phyloP scores from a whole-genome alignment of 1,284 basidiomycete genomes.

The Quambalaria eucalypti region DNA sequence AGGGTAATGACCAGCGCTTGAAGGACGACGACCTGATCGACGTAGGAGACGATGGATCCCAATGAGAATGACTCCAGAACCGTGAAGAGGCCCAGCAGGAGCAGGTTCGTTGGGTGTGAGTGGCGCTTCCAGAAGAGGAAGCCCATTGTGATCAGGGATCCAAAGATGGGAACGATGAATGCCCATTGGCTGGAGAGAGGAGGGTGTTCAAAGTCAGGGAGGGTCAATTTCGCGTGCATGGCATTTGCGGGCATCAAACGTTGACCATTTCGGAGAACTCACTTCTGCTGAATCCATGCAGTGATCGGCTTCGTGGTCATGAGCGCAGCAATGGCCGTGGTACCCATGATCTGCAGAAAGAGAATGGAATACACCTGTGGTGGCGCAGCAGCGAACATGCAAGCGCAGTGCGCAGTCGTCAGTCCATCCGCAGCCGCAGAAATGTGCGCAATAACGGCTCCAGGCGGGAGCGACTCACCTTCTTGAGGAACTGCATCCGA shows the following conservation, averaged over 20 bases:
- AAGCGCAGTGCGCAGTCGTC: background rate
- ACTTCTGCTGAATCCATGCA: constrained; percentile 30
- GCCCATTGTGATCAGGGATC: constrained; percentile 64
- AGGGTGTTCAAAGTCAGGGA: background rate
- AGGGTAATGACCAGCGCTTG: constrained; percentile 78
- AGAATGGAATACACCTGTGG: constrained; percentile 28
- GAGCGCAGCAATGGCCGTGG: constrained; percentile 27
- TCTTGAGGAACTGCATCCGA: constrained; percentile 38
- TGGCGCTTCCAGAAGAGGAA: constrained; percentile 79
- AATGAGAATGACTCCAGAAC: constrained; percentile 50
- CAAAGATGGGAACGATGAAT: constrained; percentile 57
- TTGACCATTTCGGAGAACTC: background rate
- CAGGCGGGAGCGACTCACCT: constrained; percentile 4
- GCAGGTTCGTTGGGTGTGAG: constrained; percentile 69
- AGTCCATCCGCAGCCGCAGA: background rate
- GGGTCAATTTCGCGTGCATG: background rate
- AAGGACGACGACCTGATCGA: constrained; percentile 66
- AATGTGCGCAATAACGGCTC: background rate
- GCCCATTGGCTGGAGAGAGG: constrained; percentile 30
- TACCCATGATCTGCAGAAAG: constrained; percentile 39
- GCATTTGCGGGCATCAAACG: background rate
- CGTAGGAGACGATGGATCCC: constrained; percentile 67
- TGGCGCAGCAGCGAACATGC: background rate
- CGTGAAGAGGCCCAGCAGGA: constrained; percentile 58
- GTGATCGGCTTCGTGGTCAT: constrained; percentile 23